Conservation (phyloP, 768 basidiomycete species). For the Auriculariales sp. region DNA sequence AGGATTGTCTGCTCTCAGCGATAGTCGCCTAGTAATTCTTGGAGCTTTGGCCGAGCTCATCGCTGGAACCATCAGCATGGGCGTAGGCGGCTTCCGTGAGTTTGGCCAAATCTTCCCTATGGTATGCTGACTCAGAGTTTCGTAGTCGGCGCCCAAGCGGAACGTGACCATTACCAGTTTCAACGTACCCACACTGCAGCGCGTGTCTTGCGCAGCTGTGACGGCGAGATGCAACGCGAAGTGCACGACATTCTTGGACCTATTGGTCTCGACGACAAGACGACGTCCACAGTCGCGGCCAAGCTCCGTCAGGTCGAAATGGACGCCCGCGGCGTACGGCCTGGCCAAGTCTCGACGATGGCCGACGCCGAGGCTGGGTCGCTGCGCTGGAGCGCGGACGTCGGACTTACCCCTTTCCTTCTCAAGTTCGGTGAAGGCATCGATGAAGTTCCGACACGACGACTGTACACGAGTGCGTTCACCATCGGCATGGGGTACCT, state of each 20-base stretch:
- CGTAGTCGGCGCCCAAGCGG: constrained; percentile 80
- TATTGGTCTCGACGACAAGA: constrained; percentile 73
- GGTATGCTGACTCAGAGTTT: background rate
- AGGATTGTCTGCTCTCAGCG: constrained; percentile 77
- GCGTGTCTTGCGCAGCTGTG: constrained; percentile 78
- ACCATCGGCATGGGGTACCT: constrained; percentile 95
- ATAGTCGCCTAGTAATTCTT: constrained; percentile 80
- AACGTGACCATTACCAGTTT: constrained; percentile 88
- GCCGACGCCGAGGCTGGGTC: constrained; percentile 1
- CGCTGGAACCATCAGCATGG: constrained; percentile 95
- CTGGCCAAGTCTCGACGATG: background rate
- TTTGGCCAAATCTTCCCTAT: constrained; percentile 3
- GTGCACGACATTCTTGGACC: constrained; percentile 78
- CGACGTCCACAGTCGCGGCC: constrained; percentile 66
- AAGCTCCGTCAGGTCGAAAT: constrained; percentile 56
- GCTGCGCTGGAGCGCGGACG: constrained; percentile 55
- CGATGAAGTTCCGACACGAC: constrained; percentile 74
- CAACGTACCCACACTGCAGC: constrained; percentile 56
- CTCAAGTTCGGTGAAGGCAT: constrained; percentile 93
- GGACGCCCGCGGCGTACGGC: constrained; percentile 14
- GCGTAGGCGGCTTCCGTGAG: constrained; percentile 80
- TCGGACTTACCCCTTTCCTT: constrained; percentile 85
- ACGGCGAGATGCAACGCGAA: constrained; percentile 93
- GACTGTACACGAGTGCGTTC: constrained; percentile 81
- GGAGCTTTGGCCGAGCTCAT: constrained; percentile 94